Base-by-base conservation (phyloP, 2,329 filamentous ascomycete species). In the Cryphonectria naterciae region DNA sequence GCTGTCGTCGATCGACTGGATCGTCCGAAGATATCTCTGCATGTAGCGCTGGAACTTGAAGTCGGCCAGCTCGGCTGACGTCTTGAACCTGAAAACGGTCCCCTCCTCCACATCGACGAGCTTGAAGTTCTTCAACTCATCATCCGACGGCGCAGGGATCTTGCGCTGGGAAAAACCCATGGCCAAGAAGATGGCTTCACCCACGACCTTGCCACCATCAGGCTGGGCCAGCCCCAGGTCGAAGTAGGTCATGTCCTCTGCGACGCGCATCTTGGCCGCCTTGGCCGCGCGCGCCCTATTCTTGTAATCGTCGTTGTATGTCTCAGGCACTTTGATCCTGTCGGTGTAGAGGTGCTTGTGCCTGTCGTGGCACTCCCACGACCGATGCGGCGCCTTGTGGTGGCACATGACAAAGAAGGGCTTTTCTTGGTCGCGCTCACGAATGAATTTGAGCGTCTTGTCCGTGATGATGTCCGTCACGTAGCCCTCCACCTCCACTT, bases 1-100 rank as follows among this genome's bases (percentile, higher is more conserved):
- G 65, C 84, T 86, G 65, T 88, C 85, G 70, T 88, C 86, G 43
- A 88, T 81, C 32, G 78, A 80, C 73, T 86, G 84, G 46, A 88
- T 85, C 0, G 82, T 84, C 1, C 85, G 84, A 0, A 88, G 79
- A 63, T 88, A 88, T 1, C 85, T 81, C 78, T 87, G 83, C 85
- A 87, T 86, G 74, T 88, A 88, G 2, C 86, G 80, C 76, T 88
- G 85, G 73, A 84, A 88, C 75, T 88, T 88, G 80, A 86, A 88
- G 68, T 85, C 81, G 13, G 82, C 80, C 1, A 87, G 80, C 69
- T 86, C 83, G 1, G 76, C 74, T 7, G 74, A 60, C 0, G 76
- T 81, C 19, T 78, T 74, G 75, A 87, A 87, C 0, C 79, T 83
- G 74, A 86, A 88, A 1, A 82, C 78, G 1, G 77, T 79, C 1